A percentile compares a stretch with the other conserved stretches of the same genome.
Evolutionary conservation across 78 protist genomes (phyloP).

Genomic region (Salpingoeca rosetta): DNA sequence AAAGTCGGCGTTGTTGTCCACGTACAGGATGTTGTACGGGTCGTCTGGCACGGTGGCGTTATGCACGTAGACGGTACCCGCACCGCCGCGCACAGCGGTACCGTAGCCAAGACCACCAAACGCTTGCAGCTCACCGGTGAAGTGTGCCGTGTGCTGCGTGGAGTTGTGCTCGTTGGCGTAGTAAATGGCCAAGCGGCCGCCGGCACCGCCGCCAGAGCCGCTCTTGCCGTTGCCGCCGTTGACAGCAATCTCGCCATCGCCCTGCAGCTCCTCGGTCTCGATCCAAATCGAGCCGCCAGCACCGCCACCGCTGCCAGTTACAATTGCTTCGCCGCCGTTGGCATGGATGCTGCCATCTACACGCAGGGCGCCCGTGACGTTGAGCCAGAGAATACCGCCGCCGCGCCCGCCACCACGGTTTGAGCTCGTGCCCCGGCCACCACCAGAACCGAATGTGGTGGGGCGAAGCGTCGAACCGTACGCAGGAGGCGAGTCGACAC

Average conservation of each 20-base stretch:
- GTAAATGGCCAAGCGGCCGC: background rate
- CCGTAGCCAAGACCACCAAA: background rate
- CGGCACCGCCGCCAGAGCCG: constrained; percentile 1
- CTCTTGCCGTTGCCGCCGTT: background rate
- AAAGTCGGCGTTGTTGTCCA: background rate
- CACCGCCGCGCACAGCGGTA: background rate
- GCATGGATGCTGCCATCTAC: background rate
- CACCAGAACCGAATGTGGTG: background rate
- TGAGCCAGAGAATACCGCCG: background rate
- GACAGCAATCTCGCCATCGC: background rate
- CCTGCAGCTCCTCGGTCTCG: background rate
- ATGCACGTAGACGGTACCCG: background rate
- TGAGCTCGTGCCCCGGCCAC: background rate
- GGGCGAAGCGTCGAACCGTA: background rate
- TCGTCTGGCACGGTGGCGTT: background rate
- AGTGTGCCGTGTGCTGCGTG: background rate
- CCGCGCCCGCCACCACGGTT: background rate
- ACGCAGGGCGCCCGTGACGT: background rate
- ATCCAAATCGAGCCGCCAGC: background rate
- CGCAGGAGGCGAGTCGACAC: background rate
- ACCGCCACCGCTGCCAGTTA: background rate
- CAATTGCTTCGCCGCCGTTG: background rate
- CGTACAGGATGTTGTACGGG: background rate
- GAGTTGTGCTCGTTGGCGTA: background rate
- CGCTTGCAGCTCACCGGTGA: background rate